A percentile compares a stretch with the other conserved stretches of the same genome.
phyloP scores from a whole-genome alignment of 495 filamentous ascomycete genomes.

The Lasiosphaeria miniovina region DNA sequence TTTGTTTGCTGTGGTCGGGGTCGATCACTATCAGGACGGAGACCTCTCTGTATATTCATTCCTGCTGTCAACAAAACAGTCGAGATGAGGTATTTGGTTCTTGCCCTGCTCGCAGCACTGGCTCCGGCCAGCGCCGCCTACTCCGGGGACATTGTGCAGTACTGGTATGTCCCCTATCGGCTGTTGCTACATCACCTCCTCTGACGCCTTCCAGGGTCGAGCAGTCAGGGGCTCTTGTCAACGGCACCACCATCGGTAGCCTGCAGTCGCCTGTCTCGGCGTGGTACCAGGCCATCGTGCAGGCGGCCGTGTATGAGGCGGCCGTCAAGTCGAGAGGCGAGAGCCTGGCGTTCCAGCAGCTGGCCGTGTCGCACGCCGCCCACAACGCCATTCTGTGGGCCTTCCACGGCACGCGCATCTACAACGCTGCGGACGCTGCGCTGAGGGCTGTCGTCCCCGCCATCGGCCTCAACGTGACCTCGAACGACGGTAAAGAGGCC shows the following conservation, averaged over 20 bases:
- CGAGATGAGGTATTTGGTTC: not conserved
- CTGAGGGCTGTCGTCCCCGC: constrained; percentile 26
- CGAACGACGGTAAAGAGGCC: constrained; percentile 24
- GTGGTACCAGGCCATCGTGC: constrained; percentile 33
- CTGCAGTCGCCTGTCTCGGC: constrained; percentile 33
- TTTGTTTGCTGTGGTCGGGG: too few relatives aligned
- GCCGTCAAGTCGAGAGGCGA: constrained; percentile 26
- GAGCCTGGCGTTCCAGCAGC: constrained; percentile 33
- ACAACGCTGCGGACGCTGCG: constrained; percentile 23
- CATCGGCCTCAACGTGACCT: constrained; percentile 30
- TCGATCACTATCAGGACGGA: not conserved
- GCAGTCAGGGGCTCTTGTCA: constrained; percentile 30
- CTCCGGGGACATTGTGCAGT: constrained; percentile 36
- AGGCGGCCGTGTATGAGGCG: constrained; percentile 32
- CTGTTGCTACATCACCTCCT: not conserved
- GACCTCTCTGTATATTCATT: not conserved
- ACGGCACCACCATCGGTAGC: constrained; percentile 33
- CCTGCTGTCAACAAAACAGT: not conserved
- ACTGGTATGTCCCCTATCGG: constrained; percentile 21
- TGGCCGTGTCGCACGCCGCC: constrained; percentile 40
- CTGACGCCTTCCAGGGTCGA: constrained; percentile 21
- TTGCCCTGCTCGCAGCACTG: constrained; percentile 9
- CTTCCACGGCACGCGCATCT: constrained; percentile 37
- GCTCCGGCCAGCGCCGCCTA: constrained; percentile 26
- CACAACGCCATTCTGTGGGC: constrained; percentile 34